Evolutionary conservation across 78 protist species (phyloP), one percentile per base, ranked within the genome.

Genomic region (Dictyostelium brefeldianum): DNA sequence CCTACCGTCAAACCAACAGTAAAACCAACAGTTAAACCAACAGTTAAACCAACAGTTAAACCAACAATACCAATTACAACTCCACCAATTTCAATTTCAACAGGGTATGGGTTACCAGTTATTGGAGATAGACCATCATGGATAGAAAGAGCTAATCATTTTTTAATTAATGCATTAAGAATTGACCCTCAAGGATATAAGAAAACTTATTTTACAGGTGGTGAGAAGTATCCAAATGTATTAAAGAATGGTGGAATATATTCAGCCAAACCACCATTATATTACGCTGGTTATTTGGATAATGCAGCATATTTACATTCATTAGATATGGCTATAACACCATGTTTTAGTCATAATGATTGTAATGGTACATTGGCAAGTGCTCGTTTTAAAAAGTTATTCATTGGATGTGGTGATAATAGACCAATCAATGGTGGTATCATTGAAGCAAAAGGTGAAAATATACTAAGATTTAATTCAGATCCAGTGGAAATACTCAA

Each of bases 161-260:
- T 73, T 73, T 36, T 73, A 46, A n/a, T 73, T 20, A 73, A 73
- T 73, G 79, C 79, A 15, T n/a, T 48, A 20, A 73, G 79, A 73
- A 46, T 73, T 20, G 79, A 73, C 46, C 79, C 79, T 43, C 56
- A 73, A 22, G 56, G 56, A 20, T 73, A 73, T 46, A 73, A 73
- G 9, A 73, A 36, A 46, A 73, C 14, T 5, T 73, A 73, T 47
- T 73, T 73, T 73, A 29, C 25, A 29, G 51, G 59, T n/a, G 59
- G 59, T 8, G 56, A 36, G n/a, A 8, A 36, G 6, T 11, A 43
- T 17, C 29, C 18, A 46, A 22, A 73, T 36, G 79, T 73, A n/a
- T 43, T 73, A 8, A 47, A 73, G 20, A 29, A 36, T 20, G 54
- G 54, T 46, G 79, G 79, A 11, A n/a, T 73, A 0, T 73, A 73